These are phyloP conservation scores for Rhodomyrtus tomentosa DNA, from an alignment of 345 rosid genomes.

Conservation along the genomic window DNA sequence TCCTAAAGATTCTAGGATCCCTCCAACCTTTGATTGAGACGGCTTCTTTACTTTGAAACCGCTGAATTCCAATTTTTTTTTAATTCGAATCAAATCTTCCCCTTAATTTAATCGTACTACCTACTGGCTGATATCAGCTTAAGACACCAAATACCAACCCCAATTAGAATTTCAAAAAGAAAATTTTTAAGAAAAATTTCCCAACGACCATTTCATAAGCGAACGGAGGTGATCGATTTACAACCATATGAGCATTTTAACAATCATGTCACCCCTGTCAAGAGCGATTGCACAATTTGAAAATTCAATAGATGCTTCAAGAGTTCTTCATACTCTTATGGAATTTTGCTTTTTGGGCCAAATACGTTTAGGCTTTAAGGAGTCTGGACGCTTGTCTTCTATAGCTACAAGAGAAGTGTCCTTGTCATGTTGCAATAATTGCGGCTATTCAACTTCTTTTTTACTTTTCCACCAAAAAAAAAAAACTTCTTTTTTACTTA, in stretches of 20 bases:
- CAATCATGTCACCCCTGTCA: neutral
- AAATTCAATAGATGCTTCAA: neutral
- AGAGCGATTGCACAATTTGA: neutral
- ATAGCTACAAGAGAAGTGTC: neutral
- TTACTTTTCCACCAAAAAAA: no score
- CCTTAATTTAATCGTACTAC: conserved; percentile 1
- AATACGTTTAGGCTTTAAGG: no score
- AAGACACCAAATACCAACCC: neutral
- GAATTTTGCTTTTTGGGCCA: no score
- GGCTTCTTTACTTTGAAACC: neutral
- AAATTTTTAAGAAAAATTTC: no score
- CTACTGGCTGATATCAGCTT: neutral
- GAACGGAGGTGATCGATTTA: neutral
- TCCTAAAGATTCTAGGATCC: conserved; percentile 30
- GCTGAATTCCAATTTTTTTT: neutral
- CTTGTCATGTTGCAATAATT: neutral
- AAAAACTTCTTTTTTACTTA: no score
- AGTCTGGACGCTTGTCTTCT: neutral
- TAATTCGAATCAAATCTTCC: neutral
- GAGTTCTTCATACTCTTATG: no score
- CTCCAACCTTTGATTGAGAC: conserved; percentile 14
- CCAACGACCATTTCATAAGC: neutral
- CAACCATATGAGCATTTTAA: neutral
- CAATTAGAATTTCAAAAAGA: neutral
- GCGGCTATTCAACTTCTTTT: neutral